These are phyloP conservation scores for Xerocomus amazonicus DNA, from an alignment of 1,284 basidiomycete genomes.

Conservation along the genomic window DNA sequence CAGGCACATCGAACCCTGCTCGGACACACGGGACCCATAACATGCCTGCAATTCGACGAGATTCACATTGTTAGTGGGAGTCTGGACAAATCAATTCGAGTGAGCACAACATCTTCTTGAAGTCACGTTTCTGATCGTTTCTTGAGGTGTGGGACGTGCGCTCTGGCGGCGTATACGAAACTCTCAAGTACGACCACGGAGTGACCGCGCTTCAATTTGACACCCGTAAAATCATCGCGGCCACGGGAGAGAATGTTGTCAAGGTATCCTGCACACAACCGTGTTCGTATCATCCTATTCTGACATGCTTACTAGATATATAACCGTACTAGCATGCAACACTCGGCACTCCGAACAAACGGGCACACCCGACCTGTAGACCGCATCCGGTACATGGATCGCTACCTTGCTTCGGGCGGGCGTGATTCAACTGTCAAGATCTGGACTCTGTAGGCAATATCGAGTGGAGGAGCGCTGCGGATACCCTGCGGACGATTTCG, in stretches of 20 bases:
- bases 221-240: conserved; percentile 88
- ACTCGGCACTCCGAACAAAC: conserved; percentile 81
- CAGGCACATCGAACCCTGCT: conserved; percentile 92
- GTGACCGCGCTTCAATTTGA: conserved; percentile 96
- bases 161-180: conserved; percentile 84
- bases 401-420: conserved; percentile 90
- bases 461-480: neutral
- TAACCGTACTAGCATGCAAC: conserved; percentile 92
- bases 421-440: conserved; percentile 89
- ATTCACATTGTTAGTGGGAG: conserved; percentile 88
- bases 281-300: neutral
- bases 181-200: conserved; percentile 87
- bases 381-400: conserved; percentile 92
- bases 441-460: conserved; percentile 77
- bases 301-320: conserved; percentile 60
- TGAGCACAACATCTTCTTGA: conserved; percentile 38
- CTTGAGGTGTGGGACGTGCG: conserved; percentile 93
- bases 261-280: conserved; percentile 54
- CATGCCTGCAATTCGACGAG: conserved; percentile 97
- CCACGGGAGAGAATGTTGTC: conserved; percentile 90
- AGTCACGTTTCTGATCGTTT: neutral
- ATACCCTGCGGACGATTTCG: conserved; percentile 19
- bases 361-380: conserved; percentile 93
- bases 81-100: conserved; percentile 90
- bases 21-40: conserved; percentile 93